phyloP scores from a whole-genome alignment of 2,329 filamentous ascomycete species.

The Parastagonospora avenae region DNA sequence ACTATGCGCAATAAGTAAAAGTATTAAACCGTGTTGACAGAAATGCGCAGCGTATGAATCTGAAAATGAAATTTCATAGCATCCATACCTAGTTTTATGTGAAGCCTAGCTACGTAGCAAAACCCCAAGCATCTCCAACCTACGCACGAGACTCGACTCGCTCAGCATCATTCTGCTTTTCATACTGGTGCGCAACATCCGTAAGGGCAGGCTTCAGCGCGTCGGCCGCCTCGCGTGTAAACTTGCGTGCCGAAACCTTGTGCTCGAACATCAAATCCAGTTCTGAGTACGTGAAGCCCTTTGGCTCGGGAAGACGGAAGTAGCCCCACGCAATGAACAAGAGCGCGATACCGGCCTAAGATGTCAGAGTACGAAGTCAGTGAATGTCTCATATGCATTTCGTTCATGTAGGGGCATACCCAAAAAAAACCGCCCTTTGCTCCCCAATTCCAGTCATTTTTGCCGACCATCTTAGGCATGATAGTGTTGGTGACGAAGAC shows the following conservation, averaged over 20 bases:
- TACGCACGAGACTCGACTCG: conserved; percentile 17
- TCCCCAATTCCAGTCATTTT: conserved; percentile 32
- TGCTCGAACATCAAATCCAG: conserved; percentile 30
- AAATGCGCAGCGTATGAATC: too few relatives aligned
- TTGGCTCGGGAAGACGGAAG: conserved; percentile 30
- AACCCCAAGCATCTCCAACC: too few relatives aligned
- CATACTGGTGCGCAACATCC: conserved; percentile 21
- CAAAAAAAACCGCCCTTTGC: conserved; percentile 32
- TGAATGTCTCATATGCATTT: too few relatives aligned
- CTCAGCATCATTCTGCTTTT: conserved; percentile 23
- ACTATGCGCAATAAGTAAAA: too few relatives aligned
- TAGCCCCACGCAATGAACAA: conserved; percentile 27
- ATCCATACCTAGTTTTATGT: too few relatives aligned
- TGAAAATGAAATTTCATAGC: too few relatives aligned
- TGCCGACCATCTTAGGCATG: conserved; percentile 32
- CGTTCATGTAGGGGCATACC: too few relatives aligned
- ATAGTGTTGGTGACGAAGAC: conserved; percentile 28
- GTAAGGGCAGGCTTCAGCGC: conserved; percentile 21
- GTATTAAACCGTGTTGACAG: too few relatives aligned
- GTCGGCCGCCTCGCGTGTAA: conserved; percentile 25
- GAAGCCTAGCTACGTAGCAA: too few relatives aligned
- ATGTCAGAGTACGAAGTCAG: too few relatives aligned
- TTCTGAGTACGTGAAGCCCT: conserved; percentile 27
- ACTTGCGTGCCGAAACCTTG: conserved; percentile 29
- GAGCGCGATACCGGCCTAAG: conserved; percentile 22